Evolutionary conservation across 75 land plant genomes (phyloP).

Genomic region (Pseudotsuga menziesii): DNA sequence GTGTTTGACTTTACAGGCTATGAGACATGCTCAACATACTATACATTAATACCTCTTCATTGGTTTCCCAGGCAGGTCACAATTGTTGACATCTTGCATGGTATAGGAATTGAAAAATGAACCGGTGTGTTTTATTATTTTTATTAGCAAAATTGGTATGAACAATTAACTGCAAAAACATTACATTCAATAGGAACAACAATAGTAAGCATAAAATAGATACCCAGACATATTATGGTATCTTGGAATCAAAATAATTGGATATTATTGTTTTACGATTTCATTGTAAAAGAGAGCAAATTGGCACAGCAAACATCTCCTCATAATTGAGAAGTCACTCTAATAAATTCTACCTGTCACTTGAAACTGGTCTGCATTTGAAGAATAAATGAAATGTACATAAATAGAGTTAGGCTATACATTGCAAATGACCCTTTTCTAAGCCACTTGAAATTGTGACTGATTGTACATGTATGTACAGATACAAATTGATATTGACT

Average conservation of each 20-base stretch:
- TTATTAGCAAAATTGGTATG: no score
- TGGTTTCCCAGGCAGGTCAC: no score
- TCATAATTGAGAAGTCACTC: background rate
- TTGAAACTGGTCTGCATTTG: background rate
- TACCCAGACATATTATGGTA: background rate
- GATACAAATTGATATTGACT: background rate
- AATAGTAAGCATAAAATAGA: background rate
- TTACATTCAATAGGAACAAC: background rate
- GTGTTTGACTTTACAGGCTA: no score
- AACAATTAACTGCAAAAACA: background rate
- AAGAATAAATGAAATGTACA: constrained; percentile 7
- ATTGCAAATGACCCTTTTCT: constrained; percentile 1
- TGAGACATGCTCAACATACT: no score
- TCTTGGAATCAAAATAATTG: background rate
- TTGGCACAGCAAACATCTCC: background rate
- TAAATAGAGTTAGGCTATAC: constrained; percentile 1
- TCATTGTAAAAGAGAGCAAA: background rate
- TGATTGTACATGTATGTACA: constrained; percentile 4
- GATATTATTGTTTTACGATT: background rate
- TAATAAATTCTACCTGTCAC: background rate
- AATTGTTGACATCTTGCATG: no score
- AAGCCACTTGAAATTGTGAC: constrained; percentile 1
- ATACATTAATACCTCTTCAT: no score
- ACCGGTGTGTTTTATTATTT: no score
- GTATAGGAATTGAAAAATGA: no score